Base-by-base conservation (phyloP, 352 stramenopile species). In the Globisporangium rhizosaccharum region DNA sequence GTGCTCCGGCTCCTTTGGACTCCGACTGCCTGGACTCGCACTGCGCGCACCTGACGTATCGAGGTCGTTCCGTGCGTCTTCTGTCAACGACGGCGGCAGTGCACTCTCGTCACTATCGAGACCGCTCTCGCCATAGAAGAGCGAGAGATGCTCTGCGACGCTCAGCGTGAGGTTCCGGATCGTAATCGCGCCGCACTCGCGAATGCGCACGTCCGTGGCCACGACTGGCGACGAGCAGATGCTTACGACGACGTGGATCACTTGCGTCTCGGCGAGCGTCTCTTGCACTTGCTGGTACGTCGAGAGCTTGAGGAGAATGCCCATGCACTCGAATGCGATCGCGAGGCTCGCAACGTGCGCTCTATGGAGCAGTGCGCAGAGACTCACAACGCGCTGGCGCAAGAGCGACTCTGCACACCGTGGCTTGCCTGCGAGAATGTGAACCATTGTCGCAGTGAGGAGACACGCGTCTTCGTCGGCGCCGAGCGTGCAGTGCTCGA, bases 91-190 rank as follows among this genome's bases (percentile, higher is more conserved):
- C 41, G 23, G 41, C 41, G 18, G 41, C 14, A 10, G 33, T 12
- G 1, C 33, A 12, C 45, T 51, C 25, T 55, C 52, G 23, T 63
- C 62, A 7, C 61, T 61, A 20, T 71, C 68, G 20, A 71, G 46
- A 0, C 23, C 42, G 4, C 44, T 42, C 12, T 78, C 66, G 9
- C 71, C 67, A 28, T 90, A 85, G 49, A 88, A 88, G 11, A 80
- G 55, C 5, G 75, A 63, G 2, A 81, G 59, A 23, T 88, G 77
- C 46, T 91, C 81, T 0, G 67, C 75, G 7, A 88, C 75, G 46
- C 75, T 72, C 3, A 91, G 61, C n/a, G 81, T 83, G 20, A 91
- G 67, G 41, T 91, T 91, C 7, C 81, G 73, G 28, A 91, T 88
- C 0, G 75, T 61, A 20, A 85, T 73, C 2, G 71, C 73, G 3